Evolutionary conservation across 73 alveolate species (phyloP), one percentile per base, ranked within the genome.

Genomic region (Uronychia binucleata): DNA sequence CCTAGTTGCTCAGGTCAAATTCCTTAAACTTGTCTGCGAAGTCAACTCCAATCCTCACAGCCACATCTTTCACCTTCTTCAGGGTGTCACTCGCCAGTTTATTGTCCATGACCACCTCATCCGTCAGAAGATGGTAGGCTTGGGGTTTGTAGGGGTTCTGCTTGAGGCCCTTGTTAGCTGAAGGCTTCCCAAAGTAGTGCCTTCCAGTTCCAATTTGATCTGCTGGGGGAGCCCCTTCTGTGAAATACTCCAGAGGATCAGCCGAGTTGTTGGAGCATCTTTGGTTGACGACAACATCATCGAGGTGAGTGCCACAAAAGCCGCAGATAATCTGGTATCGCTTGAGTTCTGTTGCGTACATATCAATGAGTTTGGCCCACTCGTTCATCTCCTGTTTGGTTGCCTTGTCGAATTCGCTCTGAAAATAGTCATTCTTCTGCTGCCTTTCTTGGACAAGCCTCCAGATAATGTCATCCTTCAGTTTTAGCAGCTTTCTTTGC

Each of bases 391-490:
- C 97, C 59, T 90, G 90, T 34, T 94, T 87, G 32, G 99, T 88
- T 31, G 80, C 92, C 81, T 85, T 90, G 34, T 85, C 95, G 57
- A 90, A 90, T 75, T 90, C 95, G 58, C 76, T 91, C 60, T 90
- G 59, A 87, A 77, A 83, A 67, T 90, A 77, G 46, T 90, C 91
- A 32, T 79, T 80, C 88, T 94, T 93, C 79, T 86, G 82, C 88
- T 95, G 86, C 58, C 91, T 83, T 82, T 93, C 96, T 74, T 85
- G 77, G 46, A 93, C 90, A 59, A 95, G 93, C 79, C 93, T 95
- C 96, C 96, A 93, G 34, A 96, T 94, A 34, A 96, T 93, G 81
- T 96, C 98, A 83, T 96, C 96, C 90, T 96, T 96, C 90, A 93
- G 78, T 90, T 96, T 96, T 57, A 92, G 88, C 58, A 91, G 77